phyloP scores from a whole-genome alignment of 768 basidiomycete genomes.

The Boletus eberwhitei region DNA sequence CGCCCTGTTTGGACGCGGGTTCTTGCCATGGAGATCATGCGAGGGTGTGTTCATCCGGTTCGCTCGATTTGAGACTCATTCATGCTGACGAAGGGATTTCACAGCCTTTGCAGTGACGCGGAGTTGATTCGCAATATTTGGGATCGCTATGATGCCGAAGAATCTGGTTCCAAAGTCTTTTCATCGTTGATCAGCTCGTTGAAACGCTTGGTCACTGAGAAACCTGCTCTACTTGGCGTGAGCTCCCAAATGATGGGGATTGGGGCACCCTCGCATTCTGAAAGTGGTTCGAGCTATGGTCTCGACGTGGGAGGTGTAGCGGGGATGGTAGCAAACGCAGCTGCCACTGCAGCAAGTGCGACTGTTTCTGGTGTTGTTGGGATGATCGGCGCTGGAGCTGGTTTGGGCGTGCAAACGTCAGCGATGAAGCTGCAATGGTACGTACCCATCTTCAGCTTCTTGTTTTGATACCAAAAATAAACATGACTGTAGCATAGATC shows the following conservation, averaged over 20 bases:
- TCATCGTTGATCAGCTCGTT: slow-evolving; percentile 76
- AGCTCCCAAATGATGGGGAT: slow-evolving; percentile 78
- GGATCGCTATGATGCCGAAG: slow-evolving; percentile 67
- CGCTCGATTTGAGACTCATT: not conserved
- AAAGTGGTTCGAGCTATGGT: slow-evolving; percentile 40
- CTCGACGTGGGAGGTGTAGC: slow-evolving; percentile 67
- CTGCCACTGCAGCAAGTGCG: slow-evolving; percentile 77
- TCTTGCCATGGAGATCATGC: slow-evolving; percentile 87
- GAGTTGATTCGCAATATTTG: slow-evolving; percentile 78
- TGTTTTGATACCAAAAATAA: not conserved
- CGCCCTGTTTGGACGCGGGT: slow-evolving; percentile 87
- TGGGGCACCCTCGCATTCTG: slow-evolving; percentile 47
- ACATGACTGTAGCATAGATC: slow-evolving; percentile 74
- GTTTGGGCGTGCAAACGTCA: slow-evolving; percentile 68
- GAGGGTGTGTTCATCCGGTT: slow-evolving; percentile 52
- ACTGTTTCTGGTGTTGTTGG: slow-evolving; percentile 83
- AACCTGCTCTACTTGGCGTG: slow-evolving; percentile 79
- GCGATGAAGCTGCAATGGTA: slow-evolving; percentile 92
- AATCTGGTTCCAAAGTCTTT: slow-evolving; percentile 67
- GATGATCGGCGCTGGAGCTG: slow-evolving; percentile 71
- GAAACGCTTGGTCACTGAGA: slow-evolving; percentile 85
- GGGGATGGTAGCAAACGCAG: slow-evolving; percentile 79
- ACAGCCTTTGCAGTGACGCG: slow-evolving; percentile 73
- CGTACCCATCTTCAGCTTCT: slow-evolving; percentile 19
- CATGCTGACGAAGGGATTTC: slow-evolving; percentile 1